Evolutionary conservation across 2,329 filamentous ascomycete genomes (phyloP), one percentile per base, ranked within the genome.

Genomic region (Talaromyces sp.): DNA sequence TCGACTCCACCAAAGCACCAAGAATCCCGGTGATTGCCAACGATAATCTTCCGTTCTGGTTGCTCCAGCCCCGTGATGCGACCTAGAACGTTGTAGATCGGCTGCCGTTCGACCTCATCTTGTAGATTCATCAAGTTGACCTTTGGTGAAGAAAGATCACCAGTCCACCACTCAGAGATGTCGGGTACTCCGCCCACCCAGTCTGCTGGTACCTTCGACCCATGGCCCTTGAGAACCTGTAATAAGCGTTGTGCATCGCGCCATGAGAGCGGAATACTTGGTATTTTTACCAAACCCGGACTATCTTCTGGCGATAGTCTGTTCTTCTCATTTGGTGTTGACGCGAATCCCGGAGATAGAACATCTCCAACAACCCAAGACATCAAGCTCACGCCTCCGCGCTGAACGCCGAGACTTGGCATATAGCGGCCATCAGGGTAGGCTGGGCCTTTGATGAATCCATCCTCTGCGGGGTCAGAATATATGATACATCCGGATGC

Each of bases 21-120:
- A 0, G 92, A 88, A 77, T 99, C 95, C 22, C 95, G 92, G 74
- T 97, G 94, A 76, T 93, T 97, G 60, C 95, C 95, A 63, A 99
- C 85, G 64, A 97, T 89, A 72, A 98, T 88, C 64, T 89, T 90
- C 78, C 96, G 94, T 66, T 90, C 86, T 1, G 84, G 83, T 74
- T 95, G 89, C 77, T 98, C 95, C 65, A 92, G 83, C n/a, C 95
- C 95, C 13, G 84, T 80, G 60, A 99, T 93, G 63, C 88, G 86
- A 37, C 91, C 93, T 72, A 97, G 88, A 0, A 98, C 87, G 73
- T 99, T 99, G 85, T 92, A 97, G 67, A 99, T 95, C 6, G 89
- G 87, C 76, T 97, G 92, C 73, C 90, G 84, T 65, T 90, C 85
- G 13, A 88, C 85, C 74, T 96, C 93, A 70, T 97, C 93, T 74